Conservation (phyloP, 2,329 filamentous ascomycete genomes). For the Epichloe brachyelytri region DNA sequence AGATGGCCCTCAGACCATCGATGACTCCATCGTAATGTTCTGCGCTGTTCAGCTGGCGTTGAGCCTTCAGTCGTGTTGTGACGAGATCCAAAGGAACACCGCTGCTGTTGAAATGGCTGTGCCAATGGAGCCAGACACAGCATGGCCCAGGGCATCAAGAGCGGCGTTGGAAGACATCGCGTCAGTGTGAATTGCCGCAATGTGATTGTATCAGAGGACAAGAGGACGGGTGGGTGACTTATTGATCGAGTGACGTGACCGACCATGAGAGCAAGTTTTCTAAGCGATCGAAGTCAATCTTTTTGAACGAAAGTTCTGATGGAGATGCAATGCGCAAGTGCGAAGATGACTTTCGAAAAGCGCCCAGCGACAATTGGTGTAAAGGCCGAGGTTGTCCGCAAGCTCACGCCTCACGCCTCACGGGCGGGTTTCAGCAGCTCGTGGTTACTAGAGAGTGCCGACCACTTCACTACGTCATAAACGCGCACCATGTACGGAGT, state of each 20-base stretch:
- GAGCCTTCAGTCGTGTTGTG: constrained; percentile 70
- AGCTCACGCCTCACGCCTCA: not conserved
- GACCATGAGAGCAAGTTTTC: too few relatives aligned
- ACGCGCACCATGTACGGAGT: too few relatives aligned
- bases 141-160: constrained; percentile 69
- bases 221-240: too few relatives aligned
- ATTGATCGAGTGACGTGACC: too few relatives aligned
- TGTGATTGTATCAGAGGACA: not conserved
- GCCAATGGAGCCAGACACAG: constrained; percentile 64
- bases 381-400: not conserved
- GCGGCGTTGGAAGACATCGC: constrained; percentile 20
- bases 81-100: constrained; percentile 71
- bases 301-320: not conserved
- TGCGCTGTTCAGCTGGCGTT: constrained; percentile 41
- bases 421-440: not conserved
- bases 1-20: constrained; percentile 61
- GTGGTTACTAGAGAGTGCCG: too few relatives aligned
- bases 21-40: constrained; percentile 49
- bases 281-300: too few relatives aligned
- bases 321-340: not conserved
- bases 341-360: not conserved
- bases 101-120: constrained; percentile 66
- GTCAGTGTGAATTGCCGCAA: not conserved
- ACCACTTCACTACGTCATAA: not conserved
- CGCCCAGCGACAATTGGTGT: not conserved